These are phyloP conservation scores for Aquanectria penicillioides DNA, from an alignment of 2,329 filamentous ascomycete genomes.

Conservation along the genomic window DNA sequence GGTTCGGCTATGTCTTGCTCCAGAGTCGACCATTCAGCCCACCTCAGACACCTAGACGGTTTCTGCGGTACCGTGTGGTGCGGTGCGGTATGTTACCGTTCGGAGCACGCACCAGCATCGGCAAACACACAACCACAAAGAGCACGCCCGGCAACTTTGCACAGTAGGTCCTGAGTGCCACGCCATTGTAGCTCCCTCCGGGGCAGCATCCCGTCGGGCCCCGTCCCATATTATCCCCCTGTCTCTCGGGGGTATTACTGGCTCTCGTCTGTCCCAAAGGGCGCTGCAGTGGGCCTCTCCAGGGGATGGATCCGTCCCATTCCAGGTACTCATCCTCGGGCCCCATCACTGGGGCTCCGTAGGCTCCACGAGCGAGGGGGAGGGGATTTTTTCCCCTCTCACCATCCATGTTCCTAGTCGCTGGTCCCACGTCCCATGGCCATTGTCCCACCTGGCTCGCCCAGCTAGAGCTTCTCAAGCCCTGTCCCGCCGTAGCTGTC, in stretches of 20 bases:
- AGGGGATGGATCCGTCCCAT: not conserved
- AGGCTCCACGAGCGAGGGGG: too few species aligned
- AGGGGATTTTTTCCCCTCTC: too few species aligned
- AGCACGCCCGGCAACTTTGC: too few species aligned
- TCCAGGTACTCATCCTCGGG: too few species aligned
- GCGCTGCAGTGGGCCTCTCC: slow-evolving; percentile 2
- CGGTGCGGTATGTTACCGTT: too few species aligned
- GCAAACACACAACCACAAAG: not conserved
- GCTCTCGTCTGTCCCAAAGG: slow-evolving; percentile 15
- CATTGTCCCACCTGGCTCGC: not conserved
- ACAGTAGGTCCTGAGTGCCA: too few species aligned
- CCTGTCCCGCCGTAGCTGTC: slow-evolving; percentile 3
- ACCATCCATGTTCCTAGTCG: not conserved
- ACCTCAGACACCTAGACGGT: not conserved
- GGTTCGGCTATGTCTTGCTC: not conserved
- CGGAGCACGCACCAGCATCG: slow-evolving; percentile 6
- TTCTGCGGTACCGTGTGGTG: too few species aligned
- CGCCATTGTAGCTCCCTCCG: slow-evolving; percentile 13
- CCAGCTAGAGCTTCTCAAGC: too few species aligned
- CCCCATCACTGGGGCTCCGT: too few species aligned
- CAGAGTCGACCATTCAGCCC: not conserved
- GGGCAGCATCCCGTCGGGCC: slow-evolving; percentile 23
- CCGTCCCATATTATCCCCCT: slow-evolving; percentile 28
- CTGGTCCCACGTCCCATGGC: too few species aligned
- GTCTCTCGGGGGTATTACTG: slow-evolving; percentile 12